A percentile compares a stretch with the other conserved stretches of the same genome.
These are phyloP conservation scores for Pyrenophora teres DNA, from an alignment of 2,329 filamentous ascomycete genomes.

Conservation along the genomic window DNA sequence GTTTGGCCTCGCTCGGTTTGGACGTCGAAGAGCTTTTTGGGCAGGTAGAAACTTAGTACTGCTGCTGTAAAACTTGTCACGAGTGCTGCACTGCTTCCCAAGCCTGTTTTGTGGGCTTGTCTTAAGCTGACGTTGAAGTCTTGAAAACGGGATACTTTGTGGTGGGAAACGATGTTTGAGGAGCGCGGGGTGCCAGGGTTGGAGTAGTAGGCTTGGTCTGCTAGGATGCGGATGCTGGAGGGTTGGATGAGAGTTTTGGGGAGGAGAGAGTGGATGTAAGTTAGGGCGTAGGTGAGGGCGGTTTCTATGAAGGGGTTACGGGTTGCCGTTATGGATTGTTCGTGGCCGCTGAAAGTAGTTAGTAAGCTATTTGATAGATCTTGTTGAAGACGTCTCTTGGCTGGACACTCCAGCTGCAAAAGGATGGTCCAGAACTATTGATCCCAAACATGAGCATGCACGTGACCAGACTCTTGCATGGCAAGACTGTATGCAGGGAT, in stretches of 20 bases:
- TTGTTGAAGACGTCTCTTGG: neutral
- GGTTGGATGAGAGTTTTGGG: constrained; percentile 64
- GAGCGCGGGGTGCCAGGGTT: constrained; percentile 29
- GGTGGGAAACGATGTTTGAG: constrained; percentile 1
- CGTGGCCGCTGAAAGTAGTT: constrained; percentile 35
- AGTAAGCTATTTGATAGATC: neutral
- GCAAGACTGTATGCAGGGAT: neutral
- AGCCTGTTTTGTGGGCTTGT: constrained; percentile 89
- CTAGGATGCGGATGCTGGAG: constrained; percentile 80
- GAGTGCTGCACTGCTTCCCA: constrained; percentile 91
- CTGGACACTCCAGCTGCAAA: neutral
- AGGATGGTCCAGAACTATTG: neutral
- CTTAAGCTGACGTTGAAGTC: constrained; percentile 76
- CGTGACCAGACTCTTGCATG: neutral
- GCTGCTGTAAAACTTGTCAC: constrained; percentile 85
- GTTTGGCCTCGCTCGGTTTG: constrained; percentile 58
- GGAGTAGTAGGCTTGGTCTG: constrained; percentile 97
- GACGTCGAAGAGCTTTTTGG: constrained; percentile 61
- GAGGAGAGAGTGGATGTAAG: constrained; percentile 67
- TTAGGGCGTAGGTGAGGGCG: constrained; percentile 83
- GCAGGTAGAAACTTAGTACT: constrained; percentile 76
- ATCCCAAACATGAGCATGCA: neutral
- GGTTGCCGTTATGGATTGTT: constrained; percentile 49
- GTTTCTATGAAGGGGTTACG: constrained; percentile 91
- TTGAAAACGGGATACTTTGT: constrained; percentile 64